phyloP scores from a whole-genome alignment of 169 alveolate genomes.

The Cryptosporidium ryanae region DNA sequence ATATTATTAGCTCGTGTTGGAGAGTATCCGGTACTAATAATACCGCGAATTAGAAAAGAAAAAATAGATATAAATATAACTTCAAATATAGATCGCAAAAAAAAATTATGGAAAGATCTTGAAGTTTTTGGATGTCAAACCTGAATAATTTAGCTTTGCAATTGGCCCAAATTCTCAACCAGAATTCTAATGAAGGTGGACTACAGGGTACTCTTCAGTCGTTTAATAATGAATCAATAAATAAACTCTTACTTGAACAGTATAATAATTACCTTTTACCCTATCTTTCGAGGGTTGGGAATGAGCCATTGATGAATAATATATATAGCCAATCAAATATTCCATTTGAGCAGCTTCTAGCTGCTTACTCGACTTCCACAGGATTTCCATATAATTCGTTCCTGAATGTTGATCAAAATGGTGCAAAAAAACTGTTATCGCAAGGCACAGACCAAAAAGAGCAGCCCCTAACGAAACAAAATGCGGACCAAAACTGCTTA shows the following conservation, averaged over 20 bases:
- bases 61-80: slow-evolving; percentile 61
- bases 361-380: slow-evolving; percentile 12
- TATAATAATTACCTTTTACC: slow-evolving; percentile 46
- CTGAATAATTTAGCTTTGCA: slow-evolving; percentile 73
- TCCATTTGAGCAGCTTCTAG: slow-evolving; percentile 18
- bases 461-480: slow-evolving; percentile 21
- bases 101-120: slow-evolving; percentile 72
- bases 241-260: slow-evolving; percentile 44
- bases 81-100: slow-evolving; percentile 64
- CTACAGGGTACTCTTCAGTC: slow-evolving; percentile 22
- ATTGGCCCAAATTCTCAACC: slow-evolving; percentile 73
- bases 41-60: slow-evolving; percentile 69
- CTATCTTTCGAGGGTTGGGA: slow-evolving; percentile 37
- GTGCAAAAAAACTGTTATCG: slow-evolving; percentile 3
- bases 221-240: slow-evolving; percentile 15
- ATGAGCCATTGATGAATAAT: slow-evolving; percentile 19
- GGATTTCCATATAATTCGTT: slow-evolving; percentile 9
- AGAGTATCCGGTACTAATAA: slow-evolving; percentile 74
- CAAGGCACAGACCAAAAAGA: slow-evolving; percentile 16
- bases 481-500: neutral
- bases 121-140: slow-evolving; percentile 71
- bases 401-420: slow-evolving; percentile 17
- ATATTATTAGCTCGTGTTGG: slow-evolving; percentile 71
- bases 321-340: slow-evolving; percentile 7
- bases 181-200: slow-evolving; percentile 42